Conservation (phyloP, 2,329 filamentous ascomycete genomes). For the Aspergillus carbonarius region DNA sequence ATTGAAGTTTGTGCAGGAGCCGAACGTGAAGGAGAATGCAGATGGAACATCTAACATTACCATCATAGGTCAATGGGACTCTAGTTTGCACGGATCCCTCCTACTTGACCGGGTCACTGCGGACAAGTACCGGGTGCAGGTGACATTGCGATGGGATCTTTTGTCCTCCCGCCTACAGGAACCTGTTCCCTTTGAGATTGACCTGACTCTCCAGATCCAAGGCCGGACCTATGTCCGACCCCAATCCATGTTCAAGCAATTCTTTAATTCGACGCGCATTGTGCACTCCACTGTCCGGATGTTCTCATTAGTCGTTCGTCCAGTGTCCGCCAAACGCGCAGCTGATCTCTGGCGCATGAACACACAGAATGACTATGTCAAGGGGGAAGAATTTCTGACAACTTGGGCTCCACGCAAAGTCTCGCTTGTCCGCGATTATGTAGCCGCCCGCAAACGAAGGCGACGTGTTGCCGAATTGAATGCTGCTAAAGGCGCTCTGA, state of each 20-base stretch:
- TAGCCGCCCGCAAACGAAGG: conserved; percentile 70
- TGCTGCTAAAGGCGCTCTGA: conserved; percentile 51
- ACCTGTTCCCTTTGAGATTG: conserved; percentile 81
- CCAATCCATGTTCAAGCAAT: conserved; percentile 78
- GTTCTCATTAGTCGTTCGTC: conserved; percentile 82
- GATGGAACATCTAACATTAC: conserved; percentile 88
- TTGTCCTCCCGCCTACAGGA: conserved; percentile 79
- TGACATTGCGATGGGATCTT: conserved; percentile 84
- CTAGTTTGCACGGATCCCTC: conserved; percentile 86
- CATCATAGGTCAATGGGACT: conserved; percentile 93
- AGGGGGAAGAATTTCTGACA: conserved; percentile 83
- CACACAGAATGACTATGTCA: conserved; percentile 91
- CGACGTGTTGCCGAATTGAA: conserved; percentile 77
- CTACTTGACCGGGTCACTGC: conserved; percentile 88
- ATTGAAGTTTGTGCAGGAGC: conserved; percentile 73
- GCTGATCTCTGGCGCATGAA: conserved; percentile 96
- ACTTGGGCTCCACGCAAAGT: conserved; percentile 89
- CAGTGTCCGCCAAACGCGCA: conserved; percentile 84
- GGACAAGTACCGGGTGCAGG: conserved; percentile 89
- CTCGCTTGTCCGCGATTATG: conserved; percentile 85
- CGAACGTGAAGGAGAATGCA: conserved; percentile 77
- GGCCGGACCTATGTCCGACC: conserved; percentile 82
- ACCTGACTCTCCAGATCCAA: conserved; percentile 78
- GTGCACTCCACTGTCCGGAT: conserved; percentile 84
- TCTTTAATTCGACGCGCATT: conserved; percentile 82